Percentiles rank a stretch among this genome's conserved stretches.
phyloP scores from a whole-genome alignment of 2,329 filamentous ascomycete species.

The Teratosphaeria nubilosa region DNA sequence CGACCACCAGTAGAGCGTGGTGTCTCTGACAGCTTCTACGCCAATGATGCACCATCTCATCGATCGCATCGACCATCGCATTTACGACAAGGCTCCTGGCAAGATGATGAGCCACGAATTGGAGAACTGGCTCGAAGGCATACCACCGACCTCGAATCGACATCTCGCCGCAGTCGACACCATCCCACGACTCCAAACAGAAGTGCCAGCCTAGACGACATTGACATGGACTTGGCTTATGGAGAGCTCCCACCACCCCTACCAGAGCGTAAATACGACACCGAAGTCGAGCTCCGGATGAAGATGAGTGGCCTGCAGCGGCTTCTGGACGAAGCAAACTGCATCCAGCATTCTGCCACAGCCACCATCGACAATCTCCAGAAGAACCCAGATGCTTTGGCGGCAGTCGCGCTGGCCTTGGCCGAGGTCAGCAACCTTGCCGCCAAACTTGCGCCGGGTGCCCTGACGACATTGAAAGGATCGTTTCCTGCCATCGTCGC shows the following conservation, averaged over 20 bases:
- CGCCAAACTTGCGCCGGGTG: conserved; percentile 73
- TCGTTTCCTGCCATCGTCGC: conserved; percentile 79
- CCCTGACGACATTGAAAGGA: conserved; percentile 64
- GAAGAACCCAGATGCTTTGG: conserved; percentile 80
- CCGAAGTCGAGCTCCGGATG: conserved; percentile 51
- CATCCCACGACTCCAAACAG: conserved; percentile 16
- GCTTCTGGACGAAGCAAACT: conserved; percentile 78
- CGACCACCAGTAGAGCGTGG: conserved; percentile 34
- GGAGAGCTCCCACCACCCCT: conserved; percentile 69
- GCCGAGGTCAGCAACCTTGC: conserved; percentile 80
- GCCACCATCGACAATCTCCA: conserved; percentile 73
- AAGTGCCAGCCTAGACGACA: conserved; percentile 37
- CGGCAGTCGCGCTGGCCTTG: conserved; percentile 83
- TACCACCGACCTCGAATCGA: conserved; percentile 27
- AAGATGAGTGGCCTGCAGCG: conserved; percentile 67
- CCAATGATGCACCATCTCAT: conserved; percentile 25
- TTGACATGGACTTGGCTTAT: conserved; percentile 90
- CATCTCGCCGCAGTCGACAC: background rate
- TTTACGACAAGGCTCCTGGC: conserved; percentile 18
- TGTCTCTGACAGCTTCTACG: conserved; percentile 36
- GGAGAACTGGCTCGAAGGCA: conserved; percentile 34
- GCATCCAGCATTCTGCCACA: conserved; percentile 72
- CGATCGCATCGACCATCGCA: conserved; percentile 18
- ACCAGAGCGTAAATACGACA: conserved; percentile 34
- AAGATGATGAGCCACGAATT: conserved; percentile 21